These are phyloP conservation scores for Aphanocladium album DNA, from an alignment of 2,329 filamentous ascomycete species.

Conservation along the genomic window DNA sequence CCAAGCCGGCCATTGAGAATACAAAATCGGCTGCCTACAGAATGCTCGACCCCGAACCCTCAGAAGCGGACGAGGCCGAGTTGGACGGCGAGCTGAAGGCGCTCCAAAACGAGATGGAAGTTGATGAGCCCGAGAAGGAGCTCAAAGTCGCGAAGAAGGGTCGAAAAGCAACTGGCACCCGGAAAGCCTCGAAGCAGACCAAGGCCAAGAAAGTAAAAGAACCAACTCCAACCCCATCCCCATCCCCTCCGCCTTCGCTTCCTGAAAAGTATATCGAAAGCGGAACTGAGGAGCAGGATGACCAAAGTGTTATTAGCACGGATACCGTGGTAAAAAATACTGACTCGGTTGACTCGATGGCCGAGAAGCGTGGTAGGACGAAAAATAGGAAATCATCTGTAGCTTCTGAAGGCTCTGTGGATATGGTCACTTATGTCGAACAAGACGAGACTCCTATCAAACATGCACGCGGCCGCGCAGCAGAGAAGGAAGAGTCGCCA, in stretches of 20 bases:
- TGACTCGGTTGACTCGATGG: constrained; percentile 3
- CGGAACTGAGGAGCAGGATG: constrained; percentile 20
- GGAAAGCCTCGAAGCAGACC: constrained; percentile 48
- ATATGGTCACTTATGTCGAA: constrained; percentile 6
- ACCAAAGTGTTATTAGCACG: constrained; percentile 38
- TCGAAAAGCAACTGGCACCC: constrained; percentile 42
- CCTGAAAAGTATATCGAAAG: constrained; percentile 10
- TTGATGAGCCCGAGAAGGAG: constrained; percentile 30
- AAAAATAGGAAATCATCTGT: not conserved
- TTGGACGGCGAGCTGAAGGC: constrained; percentile 48
- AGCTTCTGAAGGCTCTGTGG: constrained; percentile 10
- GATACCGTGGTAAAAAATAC: constrained; percentile 35
- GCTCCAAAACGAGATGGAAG: constrained; percentile 45
- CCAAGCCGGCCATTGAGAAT: constrained; percentile 19
- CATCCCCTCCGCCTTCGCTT: constrained; percentile 16
- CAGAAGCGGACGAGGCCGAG: constrained; percentile 40
- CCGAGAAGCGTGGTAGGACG: not conserved
- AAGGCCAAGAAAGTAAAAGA: constrained; percentile 36
- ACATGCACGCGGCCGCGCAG: constrained; percentile 18
- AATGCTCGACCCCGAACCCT: constrained; percentile 49
- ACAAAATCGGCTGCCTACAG: constrained; percentile 35
- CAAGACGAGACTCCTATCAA: constrained; percentile 20
- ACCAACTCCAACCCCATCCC: constrained; percentile 23
- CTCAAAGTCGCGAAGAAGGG: constrained; percentile 49
- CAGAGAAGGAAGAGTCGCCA: constrained; percentile 5